phyloP scores from a whole-genome alignment of 75 land plant genomes.

The Sequoiadendron giganteum region DNA sequence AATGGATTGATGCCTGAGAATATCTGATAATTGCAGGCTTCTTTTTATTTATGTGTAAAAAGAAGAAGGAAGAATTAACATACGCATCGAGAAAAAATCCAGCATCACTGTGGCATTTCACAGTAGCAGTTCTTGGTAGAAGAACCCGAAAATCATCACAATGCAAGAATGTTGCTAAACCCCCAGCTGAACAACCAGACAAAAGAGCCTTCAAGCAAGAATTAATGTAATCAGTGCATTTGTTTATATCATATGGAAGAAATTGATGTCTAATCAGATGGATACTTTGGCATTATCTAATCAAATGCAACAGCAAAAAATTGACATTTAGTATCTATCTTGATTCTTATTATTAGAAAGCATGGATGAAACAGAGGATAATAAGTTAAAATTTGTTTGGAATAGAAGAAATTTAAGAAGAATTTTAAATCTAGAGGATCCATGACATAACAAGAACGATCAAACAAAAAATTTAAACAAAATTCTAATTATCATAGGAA shows the following conservation, averaged over 20 bases:
- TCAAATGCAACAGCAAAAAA: constrained; percentile 5
- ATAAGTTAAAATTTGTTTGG: not conserved
- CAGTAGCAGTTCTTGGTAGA: constrained; percentile 40
- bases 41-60: not conserved
- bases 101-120: constrained; percentile 80
- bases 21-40: not conserved
- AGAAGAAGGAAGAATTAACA: not conserved
- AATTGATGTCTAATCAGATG: not conserved
- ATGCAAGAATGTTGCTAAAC: constrained; percentile 70
- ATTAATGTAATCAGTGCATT: not conserved
- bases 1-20: not conserved
- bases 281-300: not conserved
- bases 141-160: constrained; percentile 59
- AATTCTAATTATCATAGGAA: not conserved
- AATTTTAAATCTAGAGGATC: not conserved
- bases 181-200: constrained; percentile 93
- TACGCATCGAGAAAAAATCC: constrained; percentile 76
- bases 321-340: not conserved
- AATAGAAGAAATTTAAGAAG: not conserved
- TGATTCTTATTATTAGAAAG: not conserved
- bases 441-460: not conserved
- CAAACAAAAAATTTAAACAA: not conserved
- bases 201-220: constrained; percentile 70
- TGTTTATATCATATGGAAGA: not conserved
- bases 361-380: not conserved